Conservation (phyloP, 805 yeast species). For the Nakazawaea pomicola region DNA sequence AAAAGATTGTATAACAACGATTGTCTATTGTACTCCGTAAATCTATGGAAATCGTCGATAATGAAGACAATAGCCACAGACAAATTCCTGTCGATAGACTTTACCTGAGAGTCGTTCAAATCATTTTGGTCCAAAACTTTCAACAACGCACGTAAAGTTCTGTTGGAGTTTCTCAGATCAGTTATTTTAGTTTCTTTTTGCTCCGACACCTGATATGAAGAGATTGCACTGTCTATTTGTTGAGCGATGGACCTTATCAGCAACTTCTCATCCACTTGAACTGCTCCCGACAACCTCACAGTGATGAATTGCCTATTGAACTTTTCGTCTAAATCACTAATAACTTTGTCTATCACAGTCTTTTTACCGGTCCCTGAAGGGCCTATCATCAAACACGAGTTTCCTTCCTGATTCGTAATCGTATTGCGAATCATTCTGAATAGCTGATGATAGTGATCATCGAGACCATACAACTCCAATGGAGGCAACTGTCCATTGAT, state of each 20-base stretch:
- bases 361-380: constrained; percentile 79
- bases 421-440: constrained; percentile 59
- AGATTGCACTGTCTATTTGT: constrained; percentile 54
- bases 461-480: constrained; percentile 27
- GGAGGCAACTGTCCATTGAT: constrained; percentile 2
- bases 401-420: constrained; percentile 65
- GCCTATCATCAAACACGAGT: constrained; percentile 76
- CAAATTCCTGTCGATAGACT: constrained; percentile 17
- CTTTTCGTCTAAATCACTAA: constrained; percentile 36
- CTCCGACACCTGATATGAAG: constrained; percentile 7
- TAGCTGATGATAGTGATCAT: constrained; percentile 43
- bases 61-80: constrained; percentile 63
- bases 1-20: constrained; percentile 82
- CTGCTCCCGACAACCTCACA: constrained; percentile 62
- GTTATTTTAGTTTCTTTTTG: constrained; percentile 14
- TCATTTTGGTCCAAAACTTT: constrained; percentile 22
- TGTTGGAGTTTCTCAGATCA: constrained; percentile 9
- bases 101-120: constrained; percentile 21
- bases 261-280: constrained; percentile 67
- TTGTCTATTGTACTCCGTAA: constrained; percentile 69
- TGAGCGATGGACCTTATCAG: constrained; percentile 85
- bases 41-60: constrained; percentile 82
- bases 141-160: constrained; percentile 14
- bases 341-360: constrained; percentile 50
- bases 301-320: constrained; percentile 52